Percentiles rank a stretch among this genome's conserved stretches.
phyloP scores from a whole-genome alignment of 2,329 filamentous ascomycete genomes.

The Fusarium caatingaense region DNA sequence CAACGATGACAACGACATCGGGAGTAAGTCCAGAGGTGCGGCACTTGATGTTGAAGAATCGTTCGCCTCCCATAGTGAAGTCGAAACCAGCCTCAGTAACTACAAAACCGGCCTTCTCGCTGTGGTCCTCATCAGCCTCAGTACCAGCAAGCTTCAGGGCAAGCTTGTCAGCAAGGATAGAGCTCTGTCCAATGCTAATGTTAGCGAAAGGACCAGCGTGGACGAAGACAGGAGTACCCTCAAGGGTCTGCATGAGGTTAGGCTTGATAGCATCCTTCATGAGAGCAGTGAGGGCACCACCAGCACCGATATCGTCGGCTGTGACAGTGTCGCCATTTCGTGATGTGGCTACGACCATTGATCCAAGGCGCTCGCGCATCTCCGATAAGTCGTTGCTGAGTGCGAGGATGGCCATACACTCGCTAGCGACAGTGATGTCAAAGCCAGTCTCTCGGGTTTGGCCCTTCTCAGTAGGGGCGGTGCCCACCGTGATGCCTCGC shows the following conservation, averaged over 20 bases:
- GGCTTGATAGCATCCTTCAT: constrained; percentile 99
- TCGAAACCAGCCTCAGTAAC: constrained; percentile 98
- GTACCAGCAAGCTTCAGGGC: constrained; percentile 96
- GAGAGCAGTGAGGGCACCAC: constrained; percentile 90
- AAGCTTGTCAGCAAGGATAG: constrained; percentile 93
- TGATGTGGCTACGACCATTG: constrained; percentile 95
- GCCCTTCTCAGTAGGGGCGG: constrained; percentile 90
- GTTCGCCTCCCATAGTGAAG: constrained; percentile 99
- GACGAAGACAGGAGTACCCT: constrained; percentile 97
- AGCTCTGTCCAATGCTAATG: constrained; percentile 97
- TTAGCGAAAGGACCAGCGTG: constrained; percentile 98
- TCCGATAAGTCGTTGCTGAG: constrained; percentile 88
- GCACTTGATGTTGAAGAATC: constrained; percentile 99
- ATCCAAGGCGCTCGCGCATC: constrained; percentile 91
- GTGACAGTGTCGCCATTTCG: constrained; percentile 89
- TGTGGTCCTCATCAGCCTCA: constrained; percentile 87
- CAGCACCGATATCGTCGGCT: constrained; percentile 93
- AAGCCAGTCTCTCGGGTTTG: constrained; percentile 90
- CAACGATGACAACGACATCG: constrained; percentile 93
- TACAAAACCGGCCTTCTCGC: constrained; percentile 87
- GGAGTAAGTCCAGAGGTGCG: constrained; percentile 91
- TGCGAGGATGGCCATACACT: constrained; percentile 98
- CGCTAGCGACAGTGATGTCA: constrained; percentile 96
- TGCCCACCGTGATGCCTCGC: constrained; percentile 87
- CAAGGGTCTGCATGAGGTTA: constrained; percentile 97